phyloP scores from a whole-genome alignment of 1,284 basidiomycete species.

The Cryptococcus floricola region DNA sequence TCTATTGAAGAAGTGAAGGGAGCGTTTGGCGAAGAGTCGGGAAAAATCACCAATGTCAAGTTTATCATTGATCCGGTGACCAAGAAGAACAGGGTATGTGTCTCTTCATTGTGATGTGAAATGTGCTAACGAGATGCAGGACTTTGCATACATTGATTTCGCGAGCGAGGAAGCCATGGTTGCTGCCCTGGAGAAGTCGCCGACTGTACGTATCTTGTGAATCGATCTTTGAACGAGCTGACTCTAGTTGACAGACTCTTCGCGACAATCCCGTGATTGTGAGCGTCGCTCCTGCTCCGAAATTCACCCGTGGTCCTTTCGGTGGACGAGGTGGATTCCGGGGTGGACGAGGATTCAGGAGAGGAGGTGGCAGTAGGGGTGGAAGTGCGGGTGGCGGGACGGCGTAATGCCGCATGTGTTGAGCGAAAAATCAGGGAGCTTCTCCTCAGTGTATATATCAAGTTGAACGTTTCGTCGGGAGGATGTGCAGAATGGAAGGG shows the following conservation, averaged over 20 bases:
- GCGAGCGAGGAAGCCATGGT: constrained; percentile 77
- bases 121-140: constrained; percentile 17
- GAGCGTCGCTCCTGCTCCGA: constrained; percentile 37
- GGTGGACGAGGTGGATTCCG: constrained; percentile 48
- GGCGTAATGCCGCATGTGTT: too few species aligned
- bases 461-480: too few species aligned
- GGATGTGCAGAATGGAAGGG: too few species aligned
- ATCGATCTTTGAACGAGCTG: background rate
- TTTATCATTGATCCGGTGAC: constrained; percentile 55
- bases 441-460: too few species aligned
- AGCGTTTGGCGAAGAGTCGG: constrained; percentile 56
- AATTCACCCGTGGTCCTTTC: constrained; percentile 21
- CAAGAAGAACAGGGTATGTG: constrained; percentile 31
- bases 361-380: constrained; percentile 2
- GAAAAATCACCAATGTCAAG: constrained; percentile 67
- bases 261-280: constrained; percentile 48
- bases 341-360: constrained; percentile 53
- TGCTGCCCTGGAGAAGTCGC: constrained; percentile 65
- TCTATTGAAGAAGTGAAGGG: constrained; percentile 67
- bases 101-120: background rate
- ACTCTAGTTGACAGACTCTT: constrained; percentile 24
- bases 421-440: too few species aligned
- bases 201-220: constrained; percentile 55
- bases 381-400: too few species aligned
- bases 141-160: constrained; percentile 75